Evolutionary conservation across 495 filamentous ascomycete genomes (phyloP), one percentile per base, ranked within the genome.

Genomic region (Penicillium chermesinum): DNA sequence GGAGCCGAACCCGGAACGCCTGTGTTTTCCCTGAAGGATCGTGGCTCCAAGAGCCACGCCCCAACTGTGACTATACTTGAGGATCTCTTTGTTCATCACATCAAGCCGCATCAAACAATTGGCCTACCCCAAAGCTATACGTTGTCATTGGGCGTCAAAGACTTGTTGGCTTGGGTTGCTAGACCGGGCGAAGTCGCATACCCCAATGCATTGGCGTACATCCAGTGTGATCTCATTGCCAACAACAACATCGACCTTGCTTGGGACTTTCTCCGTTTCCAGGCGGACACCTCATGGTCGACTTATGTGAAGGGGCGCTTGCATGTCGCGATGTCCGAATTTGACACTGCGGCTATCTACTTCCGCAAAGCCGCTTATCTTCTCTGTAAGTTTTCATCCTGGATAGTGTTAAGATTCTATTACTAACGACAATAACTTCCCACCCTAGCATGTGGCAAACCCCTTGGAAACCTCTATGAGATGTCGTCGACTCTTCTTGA

Each of bases 271-370:
- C 72, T 75, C 41, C 80, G 78, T 7, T 93, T 88, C 61, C 69
- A 82, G 67, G 59, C 80, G 59, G 64, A 73, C 46, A 82, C 77
- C 0, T 61, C 74, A 21, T 97, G 93, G 81, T 80, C 87, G 4
- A 84, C 79, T 1, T 99, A 99, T 63, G 73, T 96, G 12, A 88
- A 88, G 63, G 91, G 87, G 10, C 85, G 94, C 27, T 74, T 93
- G 37, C 78, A 83, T 59, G 74, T 96, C 14, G 79, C 83, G 12
- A 80, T 81, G 57, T 81, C 81, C 16, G 85, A 93, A 55, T 80
- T 79, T 56, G 77, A 80, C 32, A 76, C 78, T 45, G 93, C 94
- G 38, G 77, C 88, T 14, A 68, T 79, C 15, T 81, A 83, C 53
- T 96, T 99, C 67, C 82, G 81, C 43, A 90, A 85, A 54, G 87